Evolutionary conservation across 164 flowering plant genomes (phyloP).

Genomic region (Umbilicus rupestris): DNA sequence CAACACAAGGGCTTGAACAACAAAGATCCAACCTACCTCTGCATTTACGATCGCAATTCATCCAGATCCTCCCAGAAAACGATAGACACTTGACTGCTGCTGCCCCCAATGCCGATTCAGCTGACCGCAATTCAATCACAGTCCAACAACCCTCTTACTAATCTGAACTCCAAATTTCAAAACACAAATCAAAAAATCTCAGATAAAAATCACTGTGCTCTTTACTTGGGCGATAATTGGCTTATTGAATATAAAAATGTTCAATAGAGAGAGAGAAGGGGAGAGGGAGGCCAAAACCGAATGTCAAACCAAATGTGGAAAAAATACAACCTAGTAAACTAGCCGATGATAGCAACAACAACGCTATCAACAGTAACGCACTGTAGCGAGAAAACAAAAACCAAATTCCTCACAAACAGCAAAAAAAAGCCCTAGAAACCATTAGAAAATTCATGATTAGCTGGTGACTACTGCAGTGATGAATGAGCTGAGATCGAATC

Average conservation of each 20-base stretch:
- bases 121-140: neutral
- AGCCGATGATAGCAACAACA: slow-evolving; percentile 8
- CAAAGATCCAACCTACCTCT: neutral
- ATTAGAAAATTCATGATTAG: too few species aligned
- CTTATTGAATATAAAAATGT: neutral
- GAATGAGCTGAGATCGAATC: neutral
- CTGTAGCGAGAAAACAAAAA: neutral
- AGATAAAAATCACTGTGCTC: neutral
- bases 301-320: slow-evolving; percentile 16
- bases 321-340: slow-evolving; percentile 4
- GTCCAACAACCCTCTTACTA: neutral
- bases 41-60: neutral
- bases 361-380: neutral
- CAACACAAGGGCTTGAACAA: neutral
- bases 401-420: neutral
- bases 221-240: neutral
- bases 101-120: neutral
- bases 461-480: neutral
- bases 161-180: neutral
- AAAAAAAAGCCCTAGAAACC: neutral
- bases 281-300: slow-evolving; percentile 18
- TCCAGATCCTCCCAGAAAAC: neutral
- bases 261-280: neutral
- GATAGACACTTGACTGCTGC: neutral
- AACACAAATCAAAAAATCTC: neutral